A percentile compares a stretch with the other conserved stretches of the same genome.
Evolutionary conservation across 306 rosid genomes (phyloP).

Genomic region (Glycine latifolia): DNA sequence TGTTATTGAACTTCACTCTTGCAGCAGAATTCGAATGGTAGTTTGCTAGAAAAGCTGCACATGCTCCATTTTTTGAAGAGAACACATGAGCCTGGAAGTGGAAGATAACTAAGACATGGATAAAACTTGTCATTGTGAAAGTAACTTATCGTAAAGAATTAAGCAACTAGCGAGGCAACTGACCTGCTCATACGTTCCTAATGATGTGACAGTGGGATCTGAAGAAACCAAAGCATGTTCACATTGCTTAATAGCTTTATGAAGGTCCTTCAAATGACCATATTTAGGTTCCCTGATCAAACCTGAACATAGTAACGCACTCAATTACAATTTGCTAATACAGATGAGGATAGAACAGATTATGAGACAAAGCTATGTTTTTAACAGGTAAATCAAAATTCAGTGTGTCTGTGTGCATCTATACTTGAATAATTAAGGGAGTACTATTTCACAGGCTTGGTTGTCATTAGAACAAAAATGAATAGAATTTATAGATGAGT

Average conservation of each 20-base stretch:
- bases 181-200: conserved; percentile 88
- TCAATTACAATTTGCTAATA: conserved; percentile 32
- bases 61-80: conserved; percentile 62
- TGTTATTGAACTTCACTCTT: conserved; percentile 72
- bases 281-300: conserved; percentile 90
- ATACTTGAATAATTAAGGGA: background rate
- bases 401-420: background rate
- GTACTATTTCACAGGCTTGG: conserved; percentile 1
- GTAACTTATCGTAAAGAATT: too few species aligned
- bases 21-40: conserved; percentile 65
- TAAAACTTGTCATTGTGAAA: conserved; percentile 11
- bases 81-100: conserved; percentile 77
- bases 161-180: conserved; percentile 31
- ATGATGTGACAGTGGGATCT: conserved; percentile 72
- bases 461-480: background rate
- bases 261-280: conserved; percentile 86
- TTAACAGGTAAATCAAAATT: conserved; percentile 2
- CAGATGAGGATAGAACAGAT: background rate
- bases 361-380: conserved; percentile 6
- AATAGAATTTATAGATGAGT: background rate
- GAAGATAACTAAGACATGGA: conserved; percentile 30
- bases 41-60: conserved; percentile 94
- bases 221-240: conserved; percentile 89
- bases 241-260: conserved; percentile 76
- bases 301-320: conserved; percentile 58